Conservation (phyloP, 2,329 filamentous ascomycete genomes). For the Fusarium oligoseptatum region DNA sequence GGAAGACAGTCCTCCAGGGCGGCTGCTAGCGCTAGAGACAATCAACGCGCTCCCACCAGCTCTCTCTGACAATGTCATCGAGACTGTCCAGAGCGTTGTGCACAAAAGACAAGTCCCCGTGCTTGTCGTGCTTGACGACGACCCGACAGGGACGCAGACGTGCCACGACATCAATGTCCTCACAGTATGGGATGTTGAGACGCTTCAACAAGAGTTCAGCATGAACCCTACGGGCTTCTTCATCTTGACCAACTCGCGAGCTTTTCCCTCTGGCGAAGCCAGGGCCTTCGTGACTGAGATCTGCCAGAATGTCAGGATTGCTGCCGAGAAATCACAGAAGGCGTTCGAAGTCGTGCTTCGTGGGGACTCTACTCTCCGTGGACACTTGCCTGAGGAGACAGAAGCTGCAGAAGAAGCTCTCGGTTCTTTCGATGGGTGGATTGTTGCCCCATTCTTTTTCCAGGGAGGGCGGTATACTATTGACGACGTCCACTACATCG, state of each 20-base stretch:
- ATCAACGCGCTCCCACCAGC: background rate
- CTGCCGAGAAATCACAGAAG: background rate
- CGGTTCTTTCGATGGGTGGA: background rate
- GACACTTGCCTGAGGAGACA: background rate
- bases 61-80: background rate
- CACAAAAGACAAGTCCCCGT: background rate
- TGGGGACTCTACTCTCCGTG: background rate
- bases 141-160: background rate
- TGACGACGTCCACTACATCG: background rate
- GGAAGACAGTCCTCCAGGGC: background rate
- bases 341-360: background rate
- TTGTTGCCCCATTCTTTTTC: background rate
- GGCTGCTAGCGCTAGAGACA: background rate
- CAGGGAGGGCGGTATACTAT: background rate
- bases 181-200: background rate
- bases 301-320: background rate
- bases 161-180: background rate
- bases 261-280: background rate
- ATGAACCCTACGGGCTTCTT: background rate
- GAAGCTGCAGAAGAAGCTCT: background rate
- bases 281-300: background rate
- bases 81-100: background rate
- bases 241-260: background rate
- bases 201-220: background rate
- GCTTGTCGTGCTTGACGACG: background rate